These are phyloP conservation scores for Fusarium protoensiforme DNA, from an alignment of 2,329 filamentous ascomycete genomes.

Conservation along the genomic window DNA sequence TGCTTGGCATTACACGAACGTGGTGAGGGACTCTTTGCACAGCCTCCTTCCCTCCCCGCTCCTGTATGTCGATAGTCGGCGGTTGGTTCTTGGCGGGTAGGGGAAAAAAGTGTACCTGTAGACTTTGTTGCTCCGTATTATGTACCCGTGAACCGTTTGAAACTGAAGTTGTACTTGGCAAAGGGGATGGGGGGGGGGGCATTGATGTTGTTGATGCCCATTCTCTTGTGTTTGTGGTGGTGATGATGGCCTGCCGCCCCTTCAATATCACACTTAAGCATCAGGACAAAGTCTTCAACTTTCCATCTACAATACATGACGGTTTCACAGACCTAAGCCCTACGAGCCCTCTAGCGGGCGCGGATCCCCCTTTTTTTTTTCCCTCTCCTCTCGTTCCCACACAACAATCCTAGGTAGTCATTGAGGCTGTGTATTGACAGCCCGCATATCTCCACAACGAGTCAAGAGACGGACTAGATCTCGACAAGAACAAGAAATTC, in stretches of 20 bases:
- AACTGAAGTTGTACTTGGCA: background rate
- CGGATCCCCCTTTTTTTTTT: background rate
- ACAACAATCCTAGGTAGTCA: background rate
- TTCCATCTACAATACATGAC: background rate
- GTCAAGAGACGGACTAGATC: background rate
- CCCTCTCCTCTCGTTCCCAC: background rate
- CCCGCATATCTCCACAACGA: background rate
- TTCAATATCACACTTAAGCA: background rate
- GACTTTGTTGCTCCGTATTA: background rate
- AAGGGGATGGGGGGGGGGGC: background rate
- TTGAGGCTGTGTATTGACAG: background rate
- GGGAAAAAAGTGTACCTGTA: background rate
- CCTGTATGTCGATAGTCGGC: slow-evolving; percentile 2
- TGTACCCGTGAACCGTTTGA: background rate
- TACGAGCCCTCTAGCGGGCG: background rate
- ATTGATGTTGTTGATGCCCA: background rate
- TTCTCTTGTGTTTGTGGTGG: background rate
- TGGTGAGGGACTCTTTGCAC: slow-evolving; percentile 13
- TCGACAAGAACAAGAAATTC: background rate
- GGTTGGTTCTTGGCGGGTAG: background rate
- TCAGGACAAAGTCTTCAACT: background rate
- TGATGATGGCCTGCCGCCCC: background rate
- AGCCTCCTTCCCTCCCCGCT: slow-evolving; percentile 24
- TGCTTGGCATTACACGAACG: slow-evolving; percentile 36
- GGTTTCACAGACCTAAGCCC: background rate